Conservation (phyloP, 2,329 filamentous ascomycete species). For the Remersonia thermophila region DNA sequence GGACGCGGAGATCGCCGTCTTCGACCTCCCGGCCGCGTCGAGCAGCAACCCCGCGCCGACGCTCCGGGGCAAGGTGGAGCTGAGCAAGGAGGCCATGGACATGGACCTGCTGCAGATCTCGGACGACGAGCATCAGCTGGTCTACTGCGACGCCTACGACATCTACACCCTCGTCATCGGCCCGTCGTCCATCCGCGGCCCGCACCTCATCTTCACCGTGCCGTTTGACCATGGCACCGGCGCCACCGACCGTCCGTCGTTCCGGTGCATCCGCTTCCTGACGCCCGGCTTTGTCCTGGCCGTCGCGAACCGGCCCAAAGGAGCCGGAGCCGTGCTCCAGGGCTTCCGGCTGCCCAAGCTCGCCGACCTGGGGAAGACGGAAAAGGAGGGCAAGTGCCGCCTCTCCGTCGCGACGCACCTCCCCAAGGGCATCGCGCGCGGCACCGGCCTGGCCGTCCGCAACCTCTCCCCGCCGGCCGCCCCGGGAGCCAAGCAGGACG, state of each 20-base stretch:
- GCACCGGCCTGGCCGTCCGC: slow-evolving; percentile 65
- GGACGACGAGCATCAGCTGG: slow-evolving; percentile 54
- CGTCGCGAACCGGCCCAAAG: slow-evolving; percentile 45
- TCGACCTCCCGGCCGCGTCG: slow-evolving; percentile 48
- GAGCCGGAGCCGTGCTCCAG: slow-evolving; percentile 43
- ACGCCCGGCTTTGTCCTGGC: slow-evolving; percentile 45
- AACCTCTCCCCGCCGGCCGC: slow-evolving; percentile 48
- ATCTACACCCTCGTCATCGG: slow-evolving; percentile 55
- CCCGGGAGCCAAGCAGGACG: slow-evolving; percentile 40
- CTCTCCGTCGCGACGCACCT: slow-evolving; percentile 44
- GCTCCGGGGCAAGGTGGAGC: slow-evolving; percentile 36
- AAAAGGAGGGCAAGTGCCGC: slow-evolving; percentile 27
- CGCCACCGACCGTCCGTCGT: slow-evolving; percentile 33
- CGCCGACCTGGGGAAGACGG: slow-evolving; percentile 8
- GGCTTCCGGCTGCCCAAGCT: slow-evolving; percentile 39
- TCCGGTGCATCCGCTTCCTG: slow-evolving; percentile 48
- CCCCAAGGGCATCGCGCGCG: slow-evolving; percentile 56
- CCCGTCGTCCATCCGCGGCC: slow-evolving; percentile 31
- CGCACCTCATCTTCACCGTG: slow-evolving; percentile 44
- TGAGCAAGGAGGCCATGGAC: slow-evolving; percentile 50
- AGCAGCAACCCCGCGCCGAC: slow-evolving; percentile 34
- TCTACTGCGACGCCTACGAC: slow-evolving; percentile 67
- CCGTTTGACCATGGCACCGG: slow-evolving; percentile 30
- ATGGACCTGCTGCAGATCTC: slow-evolving; percentile 55
- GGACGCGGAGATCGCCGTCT: slow-evolving; percentile 67